Evolutionary conservation across 108 stramenopile species (phyloP).

Genomic region (Nitzschia sp.): DNA sequence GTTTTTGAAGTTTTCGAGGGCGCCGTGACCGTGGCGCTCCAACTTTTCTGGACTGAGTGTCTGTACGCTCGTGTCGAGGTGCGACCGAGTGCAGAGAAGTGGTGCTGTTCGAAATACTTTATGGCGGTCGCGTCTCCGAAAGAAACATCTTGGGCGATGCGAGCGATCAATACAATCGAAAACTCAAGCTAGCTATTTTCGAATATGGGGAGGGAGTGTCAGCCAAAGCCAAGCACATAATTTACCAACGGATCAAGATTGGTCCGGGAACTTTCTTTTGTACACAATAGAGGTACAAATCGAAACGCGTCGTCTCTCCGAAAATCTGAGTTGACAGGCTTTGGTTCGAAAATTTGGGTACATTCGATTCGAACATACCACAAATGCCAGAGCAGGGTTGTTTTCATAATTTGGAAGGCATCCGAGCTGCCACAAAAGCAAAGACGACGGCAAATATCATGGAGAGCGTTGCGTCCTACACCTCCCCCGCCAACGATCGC

Average conservation of each 20-base stretch:
- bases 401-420: background rate
- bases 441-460: background rate
- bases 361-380: background rate
- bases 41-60: too few relatives aligned
- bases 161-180: background rate
- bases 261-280: slow-evolving; percentile 3
- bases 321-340: slow-evolving; percentile 17
- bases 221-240: background rate
- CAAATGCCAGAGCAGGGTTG: background rate
- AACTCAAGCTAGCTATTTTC: background rate
- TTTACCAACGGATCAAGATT: background rate
- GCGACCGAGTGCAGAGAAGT: too few relatives aligned
- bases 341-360: slow-evolving; percentile 17
- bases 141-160: background rate
- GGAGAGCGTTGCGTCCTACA: background rate
- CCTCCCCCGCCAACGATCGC: background rate
- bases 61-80: too few relatives aligned
- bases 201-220: too few relatives aligned
- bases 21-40: too few relatives aligned
- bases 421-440: background rate
- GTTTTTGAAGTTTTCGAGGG: too few relatives aligned
- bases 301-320: slow-evolving; percentile 5
- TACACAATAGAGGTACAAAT: slow-evolving; percentile 9
- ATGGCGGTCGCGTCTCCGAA: slow-evolving; percentile 7
- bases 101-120: too few relatives aligned